Conservation (phyloP, 2,329 filamentous ascomycete genomes). For the Talaromyces sp. region DNA sequence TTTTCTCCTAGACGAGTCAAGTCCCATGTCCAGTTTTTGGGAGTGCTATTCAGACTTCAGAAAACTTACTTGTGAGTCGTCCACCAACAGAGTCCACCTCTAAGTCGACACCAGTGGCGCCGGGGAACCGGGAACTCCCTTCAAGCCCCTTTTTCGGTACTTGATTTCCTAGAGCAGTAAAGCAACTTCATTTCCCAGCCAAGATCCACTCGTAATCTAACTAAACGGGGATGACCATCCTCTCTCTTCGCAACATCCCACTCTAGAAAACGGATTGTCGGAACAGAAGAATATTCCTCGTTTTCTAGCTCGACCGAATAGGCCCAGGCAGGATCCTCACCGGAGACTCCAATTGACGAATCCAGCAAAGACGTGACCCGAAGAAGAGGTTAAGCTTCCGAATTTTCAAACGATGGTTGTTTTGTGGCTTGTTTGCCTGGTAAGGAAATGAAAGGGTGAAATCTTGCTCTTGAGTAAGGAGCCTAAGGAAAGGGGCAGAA, state of each 20-base stretch:
- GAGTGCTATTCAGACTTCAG: background rate
- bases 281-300: slow-evolving; percentile 1
- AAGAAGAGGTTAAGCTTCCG: slow-evolving; percentile 7
- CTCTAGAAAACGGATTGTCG: background rate
- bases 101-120: slow-evolving; percentile 1
- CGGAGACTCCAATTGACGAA: background rate
- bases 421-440: slow-evolving; percentile 1
- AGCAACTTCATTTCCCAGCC: background rate
- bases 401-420: slow-evolving; percentile 7
- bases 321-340: background rate
- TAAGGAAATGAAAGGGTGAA: background rate
- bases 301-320: slow-evolving; percentile 4
- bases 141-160: slow-evolving; percentile 7
- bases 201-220: background rate
- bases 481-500: background rate
- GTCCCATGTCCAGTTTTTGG: background rate
- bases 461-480: background rate
- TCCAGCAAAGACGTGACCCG: background rate
- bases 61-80: background rate
- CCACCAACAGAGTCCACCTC: background rate
- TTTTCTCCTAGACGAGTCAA: background rate
- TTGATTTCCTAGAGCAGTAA: slow-evolving; percentile 1
- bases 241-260: background rate
- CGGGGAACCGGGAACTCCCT: slow-evolving; percentile 13
- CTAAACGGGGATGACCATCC: background rate